Evolutionary conservation across 495 filamentous ascomycete species (phyloP).

Genomic region (Penicillium cosmopolitanum): DNA sequence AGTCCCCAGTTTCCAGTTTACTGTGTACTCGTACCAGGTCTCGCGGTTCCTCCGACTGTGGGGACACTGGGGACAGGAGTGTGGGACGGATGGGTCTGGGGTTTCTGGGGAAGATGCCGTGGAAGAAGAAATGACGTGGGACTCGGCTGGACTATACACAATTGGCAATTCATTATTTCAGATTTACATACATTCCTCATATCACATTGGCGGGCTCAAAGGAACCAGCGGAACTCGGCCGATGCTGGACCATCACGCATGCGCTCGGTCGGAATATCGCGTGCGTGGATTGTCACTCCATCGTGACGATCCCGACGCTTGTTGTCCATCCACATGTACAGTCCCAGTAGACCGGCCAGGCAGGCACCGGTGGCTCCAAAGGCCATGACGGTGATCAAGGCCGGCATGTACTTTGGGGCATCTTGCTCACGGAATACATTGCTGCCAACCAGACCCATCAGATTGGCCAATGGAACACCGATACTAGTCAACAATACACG

Average conservation of each 20-base stretch:
- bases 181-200: not conserved
- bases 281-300: slow-evolving; percentile 60
- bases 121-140: not conserved
- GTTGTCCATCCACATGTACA: slow-evolving; percentile 73
- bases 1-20: not conserved
- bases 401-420: slow-evolving; percentile 72
- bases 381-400: slow-evolving; percentile 69
- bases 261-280: slow-evolving; percentile 67
- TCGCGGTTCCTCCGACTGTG: slow-evolving; percentile 3
- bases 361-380: slow-evolving; percentile 67
- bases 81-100: not conserved
- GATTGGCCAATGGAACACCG: slow-evolving; percentile 71
- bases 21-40: not conserved
- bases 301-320: slow-evolving; percentile 60
- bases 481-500: slow-evolving; percentile 69
- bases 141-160: not conserved
- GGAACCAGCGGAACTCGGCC: slow-evolving; percentile 70
- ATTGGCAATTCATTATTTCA: slow-evolving; percentile 1
- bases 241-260: slow-evolving; percentile 66
- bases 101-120: not conserved
- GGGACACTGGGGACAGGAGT: not conserved
- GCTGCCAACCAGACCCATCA: slow-evolving; percentile 72
- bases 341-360: slow-evolving; percentile 59
- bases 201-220: slow-evolving; percentile 16
- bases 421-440: slow-evolving; percentile 72